Evolutionary conservation across 2,329 filamentous ascomycete species (phyloP).

Genomic region (Zymoseptoria passerinii): DNA sequence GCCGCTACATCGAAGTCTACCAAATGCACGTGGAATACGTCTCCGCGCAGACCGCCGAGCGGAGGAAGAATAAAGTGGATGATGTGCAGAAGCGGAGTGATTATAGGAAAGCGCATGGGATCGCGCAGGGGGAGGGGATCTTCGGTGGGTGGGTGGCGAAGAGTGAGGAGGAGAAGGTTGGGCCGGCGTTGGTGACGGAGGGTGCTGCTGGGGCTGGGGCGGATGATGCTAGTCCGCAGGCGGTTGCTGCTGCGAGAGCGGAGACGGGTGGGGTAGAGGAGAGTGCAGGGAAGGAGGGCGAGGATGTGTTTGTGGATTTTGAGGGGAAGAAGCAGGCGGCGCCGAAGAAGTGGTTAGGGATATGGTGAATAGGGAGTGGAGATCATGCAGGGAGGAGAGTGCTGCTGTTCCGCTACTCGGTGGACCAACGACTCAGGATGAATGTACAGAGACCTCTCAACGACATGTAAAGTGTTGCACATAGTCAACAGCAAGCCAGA

Average conservation of each 20-base stretch:
- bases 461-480: background rate
- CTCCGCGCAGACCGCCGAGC: constrained; percentile 59
- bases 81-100: constrained; percentile 80
- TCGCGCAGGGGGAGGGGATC: constrained; percentile 50
- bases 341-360: constrained; percentile 71
- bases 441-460: background rate
- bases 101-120: constrained; percentile 77
- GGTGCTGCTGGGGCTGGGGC: constrained; percentile 23
- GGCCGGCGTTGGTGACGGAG: constrained; percentile 32
- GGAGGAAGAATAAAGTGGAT: constrained; percentile 64
- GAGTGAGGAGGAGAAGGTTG: constrained; percentile 28
- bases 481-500: background rate
- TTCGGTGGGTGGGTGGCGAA: constrained; percentile 44
- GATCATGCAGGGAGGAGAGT: background rate
- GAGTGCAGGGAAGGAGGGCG: constrained; percentile 24
- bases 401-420: background rate
- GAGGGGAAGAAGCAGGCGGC: constrained; percentile 45
- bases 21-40: constrained; percentile 67
- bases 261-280: constrained; percentile 33
- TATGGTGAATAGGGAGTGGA: constrained; percentile 49
- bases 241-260: background rate
- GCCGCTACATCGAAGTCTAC: constrained; percentile 62
- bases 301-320: constrained; percentile 34
- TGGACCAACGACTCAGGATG: background rate
- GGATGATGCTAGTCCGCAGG: background rate